Evolutionary conservation across 192 early-diverging fungal genomes (phyloP), one percentile per base, ranked within the genome.

Genomic region (Rhizophagus sp.): DNA sequence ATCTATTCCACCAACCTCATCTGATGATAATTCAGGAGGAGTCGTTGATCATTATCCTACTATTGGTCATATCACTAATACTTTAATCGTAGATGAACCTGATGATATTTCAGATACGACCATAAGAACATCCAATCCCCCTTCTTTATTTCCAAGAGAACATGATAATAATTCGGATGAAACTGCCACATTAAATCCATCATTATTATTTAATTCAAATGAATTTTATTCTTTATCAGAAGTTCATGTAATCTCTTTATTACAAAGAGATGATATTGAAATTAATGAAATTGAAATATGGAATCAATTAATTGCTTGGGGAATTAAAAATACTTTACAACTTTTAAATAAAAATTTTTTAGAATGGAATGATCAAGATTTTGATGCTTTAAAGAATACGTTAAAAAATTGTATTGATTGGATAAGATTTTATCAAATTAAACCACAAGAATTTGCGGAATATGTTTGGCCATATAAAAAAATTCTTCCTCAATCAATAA

Each of bases 181-280:
- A 5, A 57, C 50, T 19, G 50, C 50, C 3, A 57, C 50, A 57
- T 57, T 57, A 57, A 15, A 57, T 22, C 50, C 50, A 9, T 65
- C 63, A 65, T 27, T 65, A 65, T 65, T 65, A 65, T 65, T 65
- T 65, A 65, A 65, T 17, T 65, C 63, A 17, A n/a, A 65, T 25
- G 63, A 65, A 65, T 65, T 65, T 27, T 30, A 27, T 17, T 25
- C 63, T 3, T 65, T 65, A 25, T 1, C 63, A 1, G 63, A 65
- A 30, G 12, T 13, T 65, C n/a, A 30, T 4, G n/a, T 27, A 65
- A 27, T 65, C 0, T 65, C 63, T 12, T 27, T 65, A 65, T 30
- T 65, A 27, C 63, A 65, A 65, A 11, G 63, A 65, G 63, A 65
- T 65, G 63, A 65, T 25, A 27, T 65, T 25, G 27, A 30, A 25